phyloP scores from a whole-genome alignment of 148 eudicot genomes.

The Arbutus unedo region DNA sequence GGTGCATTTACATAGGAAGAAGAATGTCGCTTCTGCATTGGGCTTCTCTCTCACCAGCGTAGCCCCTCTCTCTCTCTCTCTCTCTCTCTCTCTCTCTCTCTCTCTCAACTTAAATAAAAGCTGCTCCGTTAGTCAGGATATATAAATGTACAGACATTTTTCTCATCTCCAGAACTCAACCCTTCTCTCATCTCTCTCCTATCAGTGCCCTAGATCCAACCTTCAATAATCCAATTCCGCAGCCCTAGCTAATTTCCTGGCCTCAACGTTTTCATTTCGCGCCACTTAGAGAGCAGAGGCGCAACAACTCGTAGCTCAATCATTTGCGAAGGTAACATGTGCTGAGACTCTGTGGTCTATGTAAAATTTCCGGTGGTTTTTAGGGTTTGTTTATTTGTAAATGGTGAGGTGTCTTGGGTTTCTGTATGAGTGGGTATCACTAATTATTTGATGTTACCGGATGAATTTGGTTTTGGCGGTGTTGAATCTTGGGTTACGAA shows the following conservation, averaged over 20 bases:
- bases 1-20: background rate
- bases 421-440: background rate
- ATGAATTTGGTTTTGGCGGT: conserved; percentile 1
- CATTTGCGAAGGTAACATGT: background rate
- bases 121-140: conserved; percentile 17
- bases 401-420: background rate
- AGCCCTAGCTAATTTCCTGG: background rate
- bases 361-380: background rate
- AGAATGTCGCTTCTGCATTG: conserved; percentile 18
- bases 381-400: conserved; percentile 13
- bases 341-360: background rate
- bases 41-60: background rate
- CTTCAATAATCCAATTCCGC: conserved; percentile 9
- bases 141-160: conserved; percentile 17
- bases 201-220: conserved; percentile 19
- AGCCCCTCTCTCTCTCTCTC: conserved; percentile 19
- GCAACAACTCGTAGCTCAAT: background rate
- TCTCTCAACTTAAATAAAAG: conserved; percentile 16
- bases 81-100: conserved; percentile 21
- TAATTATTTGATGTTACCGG: background rate
- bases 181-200: background rate
- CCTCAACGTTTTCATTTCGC: conserved; percentile 1
- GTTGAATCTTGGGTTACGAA: background rate
- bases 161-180: background rate
- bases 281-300: background rate